Conservation (phyloP, 2,329 filamentous ascomycete genomes). For the Escovopsis sp. region DNA sequence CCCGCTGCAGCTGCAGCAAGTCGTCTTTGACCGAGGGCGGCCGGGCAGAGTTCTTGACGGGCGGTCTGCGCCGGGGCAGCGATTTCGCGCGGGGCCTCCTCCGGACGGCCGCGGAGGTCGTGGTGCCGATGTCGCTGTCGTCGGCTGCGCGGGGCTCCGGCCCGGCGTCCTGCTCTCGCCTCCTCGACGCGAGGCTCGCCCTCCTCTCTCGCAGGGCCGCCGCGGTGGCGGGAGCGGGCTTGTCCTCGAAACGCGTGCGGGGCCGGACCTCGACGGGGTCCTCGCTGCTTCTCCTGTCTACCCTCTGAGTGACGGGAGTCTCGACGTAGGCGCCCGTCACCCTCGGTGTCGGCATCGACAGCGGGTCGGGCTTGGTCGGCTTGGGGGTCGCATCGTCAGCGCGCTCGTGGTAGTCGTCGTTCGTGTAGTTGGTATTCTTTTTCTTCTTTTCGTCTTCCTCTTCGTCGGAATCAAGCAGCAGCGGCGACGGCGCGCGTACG, state of each 20-base stretch:
- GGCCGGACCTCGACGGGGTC: constrained; percentile 13
- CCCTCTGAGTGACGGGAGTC: constrained; percentile 34
- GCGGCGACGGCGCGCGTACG: constrained; percentile 32
- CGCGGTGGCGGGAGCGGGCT: constrained; percentile 6
- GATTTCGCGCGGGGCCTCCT: constrained; percentile 21
- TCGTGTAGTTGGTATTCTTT: no score
- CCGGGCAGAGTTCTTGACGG: constrained; percentile 37
- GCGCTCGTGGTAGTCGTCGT: constrained; percentile 17
- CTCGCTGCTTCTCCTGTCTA: constrained; percentile 17
- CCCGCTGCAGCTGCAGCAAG: constrained; percentile 35
- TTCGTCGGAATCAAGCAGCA: constrained; percentile 18
- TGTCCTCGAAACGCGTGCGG: constrained; percentile 2
- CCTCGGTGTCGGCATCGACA: constrained; percentile 37
- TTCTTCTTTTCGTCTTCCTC: constrained; percentile 15
- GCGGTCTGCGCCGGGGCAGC: constrained; percentile 27
- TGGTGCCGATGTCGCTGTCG: constrained; percentile 10
- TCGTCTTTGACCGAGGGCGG: constrained; percentile 42
- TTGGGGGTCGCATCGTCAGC: constrained; percentile 33
- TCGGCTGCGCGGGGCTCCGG: constrained; percentile 18
- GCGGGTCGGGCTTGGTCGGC: constrained; percentile 27
- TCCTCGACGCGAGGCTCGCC: constrained; percentile 11
- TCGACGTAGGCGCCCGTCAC: constrained; percentile 43
- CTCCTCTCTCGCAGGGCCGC: constrained; percentile 13
- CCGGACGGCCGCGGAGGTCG: constrained; percentile 10
- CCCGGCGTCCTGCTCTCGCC: constrained; percentile 15